Conservation (phyloP, 2,329 filamentous ascomycete species). For the Fusarium pseudoanthophilum region DNA sequence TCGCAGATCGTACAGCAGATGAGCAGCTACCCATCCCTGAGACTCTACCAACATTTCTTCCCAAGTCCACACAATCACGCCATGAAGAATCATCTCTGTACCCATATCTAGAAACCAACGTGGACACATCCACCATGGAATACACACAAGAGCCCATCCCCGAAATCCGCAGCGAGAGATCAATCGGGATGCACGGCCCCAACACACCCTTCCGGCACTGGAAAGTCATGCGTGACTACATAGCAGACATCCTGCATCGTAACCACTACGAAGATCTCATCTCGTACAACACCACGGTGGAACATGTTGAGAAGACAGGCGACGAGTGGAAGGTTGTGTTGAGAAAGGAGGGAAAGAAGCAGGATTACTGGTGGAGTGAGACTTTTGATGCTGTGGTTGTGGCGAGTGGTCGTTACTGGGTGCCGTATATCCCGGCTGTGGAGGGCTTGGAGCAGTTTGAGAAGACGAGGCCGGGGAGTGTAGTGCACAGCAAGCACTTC, state of each 20-base stretch:
- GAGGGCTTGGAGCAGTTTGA: slow-evolving; percentile 61
- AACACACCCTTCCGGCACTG: slow-evolving; percentile 72
- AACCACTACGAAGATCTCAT: slow-evolving; percentile 64
- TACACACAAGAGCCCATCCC: slow-evolving; percentile 68
- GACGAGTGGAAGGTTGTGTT: slow-evolving; percentile 65
- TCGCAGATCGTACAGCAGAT: slow-evolving; percentile 63
- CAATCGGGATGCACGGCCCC: slow-evolving; percentile 58
- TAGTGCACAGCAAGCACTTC: slow-evolving; percentile 66
- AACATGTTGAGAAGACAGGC: slow-evolving; percentile 62
- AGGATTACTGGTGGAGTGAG: slow-evolving; percentile 72
- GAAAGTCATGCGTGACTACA: slow-evolving; percentile 64
- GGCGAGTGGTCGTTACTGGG: slow-evolving; percentile 69
- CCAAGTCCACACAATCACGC: slow-evolving; percentile 56
- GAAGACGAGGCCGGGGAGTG: slow-evolving; percentile 57
- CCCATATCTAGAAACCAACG: slow-evolving; percentile 73
- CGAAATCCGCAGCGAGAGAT: slow-evolving; percentile 44
- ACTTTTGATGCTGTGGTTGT: slow-evolving; percentile 70
- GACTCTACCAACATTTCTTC: slow-evolving; percentile 58
- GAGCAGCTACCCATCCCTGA: slow-evolving; percentile 58
- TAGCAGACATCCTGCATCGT: slow-evolving; percentile 62
- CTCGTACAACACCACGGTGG: slow-evolving; percentile 69
- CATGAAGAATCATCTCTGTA: slow-evolving; percentile 70
- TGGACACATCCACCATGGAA: slow-evolving; percentile 68
- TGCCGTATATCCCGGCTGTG: slow-evolving; percentile 65
- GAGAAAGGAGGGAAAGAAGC: slow-evolving; percentile 47